Percentiles rank a stretch among this genome's conserved stretches.
Conservation (phyloP, 352 stramenopile species). For the Globisporangium megalacanthum region DNA sequence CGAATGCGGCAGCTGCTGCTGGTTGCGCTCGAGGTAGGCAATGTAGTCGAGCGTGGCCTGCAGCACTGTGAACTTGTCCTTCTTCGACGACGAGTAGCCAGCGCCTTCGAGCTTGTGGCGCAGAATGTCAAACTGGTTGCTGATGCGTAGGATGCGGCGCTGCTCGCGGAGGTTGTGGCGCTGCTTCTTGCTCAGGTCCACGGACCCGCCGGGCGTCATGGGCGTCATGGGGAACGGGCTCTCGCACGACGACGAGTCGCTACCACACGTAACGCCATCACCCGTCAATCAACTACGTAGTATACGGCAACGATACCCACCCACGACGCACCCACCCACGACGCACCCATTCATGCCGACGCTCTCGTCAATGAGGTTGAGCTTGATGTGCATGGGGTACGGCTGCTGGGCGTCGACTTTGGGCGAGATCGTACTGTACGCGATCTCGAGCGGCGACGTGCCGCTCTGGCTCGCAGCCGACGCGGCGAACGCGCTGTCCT, state of each 20-base stretch:
- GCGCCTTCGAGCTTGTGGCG: conserved; percentile 66
- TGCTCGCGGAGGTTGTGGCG: conserved; percentile 80
- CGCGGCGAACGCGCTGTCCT: too few species aligned
- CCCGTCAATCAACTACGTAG: too few species aligned
- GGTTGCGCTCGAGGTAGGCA: conserved; percentile 61
- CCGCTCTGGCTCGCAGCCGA: background rate
- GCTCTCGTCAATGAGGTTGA: conserved; percentile 77
- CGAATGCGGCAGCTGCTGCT: conserved; percentile 17
- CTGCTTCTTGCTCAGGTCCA: conserved; percentile 83
- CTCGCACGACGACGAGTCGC: conserved; percentile 60
- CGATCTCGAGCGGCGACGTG: conserved; percentile 49
- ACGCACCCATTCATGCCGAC: conserved; percentile 31
- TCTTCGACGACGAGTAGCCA: conserved; percentile 73
- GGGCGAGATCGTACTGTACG: conserved; percentile 76
- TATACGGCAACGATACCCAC: background rate
- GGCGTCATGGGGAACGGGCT: conserved; percentile 58
- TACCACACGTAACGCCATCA: conserved; percentile 1
- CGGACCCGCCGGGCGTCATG: conserved; percentile 40
- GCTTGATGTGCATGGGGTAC: conserved; percentile 80
- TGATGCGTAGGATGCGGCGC: conserved; percentile 75
- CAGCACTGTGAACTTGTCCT: conserved; percentile 84
- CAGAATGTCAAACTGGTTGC: conserved; percentile 81
- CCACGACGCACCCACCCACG: conserved; percentile 15
- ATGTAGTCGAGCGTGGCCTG: conserved; percentile 85
- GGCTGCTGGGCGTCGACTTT: conserved; percentile 50